These are phyloP conservation scores for Mycosphaerella sp. DNA, from an alignment of 2,329 filamentous ascomycete species.

Conservation along the genomic window DNA sequence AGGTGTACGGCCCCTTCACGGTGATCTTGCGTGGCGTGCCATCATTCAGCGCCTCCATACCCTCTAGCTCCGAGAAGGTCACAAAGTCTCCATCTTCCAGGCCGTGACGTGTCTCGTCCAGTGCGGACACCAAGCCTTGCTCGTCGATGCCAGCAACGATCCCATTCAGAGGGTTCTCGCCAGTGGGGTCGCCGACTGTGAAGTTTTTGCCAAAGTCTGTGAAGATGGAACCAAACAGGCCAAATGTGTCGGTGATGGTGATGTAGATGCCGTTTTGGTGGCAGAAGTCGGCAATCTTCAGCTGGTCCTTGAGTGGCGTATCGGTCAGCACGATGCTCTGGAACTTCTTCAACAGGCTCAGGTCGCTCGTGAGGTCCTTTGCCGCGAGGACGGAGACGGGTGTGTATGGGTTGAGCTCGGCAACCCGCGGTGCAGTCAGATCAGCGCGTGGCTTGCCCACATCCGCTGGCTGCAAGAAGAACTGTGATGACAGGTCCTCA, in stretches of 20 bases:
- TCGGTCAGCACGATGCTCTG: constrained; percentile 90
- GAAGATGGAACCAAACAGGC: constrained; percentile 91
- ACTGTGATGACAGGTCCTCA: constrained; percentile 89
- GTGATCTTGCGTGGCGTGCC: constrained; percentile 81
- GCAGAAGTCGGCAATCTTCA: constrained; percentile 83
- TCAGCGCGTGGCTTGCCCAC: constrained; percentile 86
- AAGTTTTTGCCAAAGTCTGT: constrained; percentile 97
- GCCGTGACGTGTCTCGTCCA: constrained; percentile 92
- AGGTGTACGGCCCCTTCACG: constrained; percentile 92
- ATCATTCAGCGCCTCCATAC: constrained; percentile 82
- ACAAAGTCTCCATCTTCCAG: constrained; percentile 95
- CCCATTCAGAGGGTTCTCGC: constrained; percentile 77
- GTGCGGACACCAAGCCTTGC: constrained; percentile 81
- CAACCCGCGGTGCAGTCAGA: constrained; percentile 80
- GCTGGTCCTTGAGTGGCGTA: constrained; percentile 71
- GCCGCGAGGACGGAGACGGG: constrained; percentile 69
- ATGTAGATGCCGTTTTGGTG: constrained; percentile 90
- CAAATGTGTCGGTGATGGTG: constrained; percentile 80
- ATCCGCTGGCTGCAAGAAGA: constrained; percentile 84
- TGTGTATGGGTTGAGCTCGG: constrained; percentile 94
- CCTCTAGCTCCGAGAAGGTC: constrained; percentile 86
- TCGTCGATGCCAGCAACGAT: constrained; percentile 88
- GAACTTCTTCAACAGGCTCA: constrained; percentile 79
- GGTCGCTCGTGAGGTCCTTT: constrained; percentile 63
- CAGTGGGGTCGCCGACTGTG: constrained; percentile 79